Evolutionary conservation across 2,329 filamentous ascomycete genomes (phyloP).

Genomic region (Xylariomycetidae sp.): DNA sequence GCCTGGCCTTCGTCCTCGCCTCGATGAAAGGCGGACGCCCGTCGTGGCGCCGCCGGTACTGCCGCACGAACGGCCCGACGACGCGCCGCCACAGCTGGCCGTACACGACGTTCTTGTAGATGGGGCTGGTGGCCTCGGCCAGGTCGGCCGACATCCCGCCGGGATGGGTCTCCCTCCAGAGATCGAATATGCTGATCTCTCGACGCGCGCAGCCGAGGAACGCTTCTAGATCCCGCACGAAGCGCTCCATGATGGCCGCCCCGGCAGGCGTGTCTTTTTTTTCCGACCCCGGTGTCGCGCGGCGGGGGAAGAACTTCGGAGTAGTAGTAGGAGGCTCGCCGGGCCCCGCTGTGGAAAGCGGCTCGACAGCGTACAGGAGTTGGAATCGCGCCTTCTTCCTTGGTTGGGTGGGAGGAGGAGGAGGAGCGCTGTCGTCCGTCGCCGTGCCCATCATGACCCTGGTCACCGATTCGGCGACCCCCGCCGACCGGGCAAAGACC

Average conservation of each 20-base stretch:
- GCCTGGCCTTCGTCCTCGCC: slow-evolving; percentile 7
- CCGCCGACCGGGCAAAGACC: slow-evolving; percentile 13
- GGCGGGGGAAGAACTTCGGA: slow-evolving; percentile 12
- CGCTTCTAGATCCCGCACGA: slow-evolving; percentile 6
- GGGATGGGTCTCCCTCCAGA: slow-evolving; percentile 11
- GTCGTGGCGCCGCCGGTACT: slow-evolving; percentile 6
- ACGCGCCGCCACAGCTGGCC: slow-evolving; percentile 3
- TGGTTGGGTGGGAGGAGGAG: too few relatives aligned
- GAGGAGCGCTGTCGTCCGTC: too few relatives aligned
- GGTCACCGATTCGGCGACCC: slow-evolving; percentile 4
- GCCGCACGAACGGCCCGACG: slow-evolving; percentile 7
- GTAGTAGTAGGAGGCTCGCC: too few relatives aligned
- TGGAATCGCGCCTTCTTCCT: slow-evolving; percentile 3
- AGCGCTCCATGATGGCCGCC: slow-evolving; percentile 7
- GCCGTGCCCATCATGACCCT: slow-evolving; percentile 8
- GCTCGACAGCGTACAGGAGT: slow-evolving; percentile 13
- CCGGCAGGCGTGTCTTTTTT: slow-evolving; percentile 2
- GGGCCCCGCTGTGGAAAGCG: background rate
- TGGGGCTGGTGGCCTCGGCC: slow-evolving; percentile 5
- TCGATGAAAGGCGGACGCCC: slow-evolving; percentile 11
- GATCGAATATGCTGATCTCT: slow-evolving; percentile 8
- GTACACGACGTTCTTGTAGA: slow-evolving; percentile 15
- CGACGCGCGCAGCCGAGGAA: slow-evolving; percentile 8
- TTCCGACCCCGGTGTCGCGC: background rate
- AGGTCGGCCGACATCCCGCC: slow-evolving; percentile 5